Conservation (phyloP, 768 basidiomycete genomes). For the Sporobolomyces phaffii region DNA sequence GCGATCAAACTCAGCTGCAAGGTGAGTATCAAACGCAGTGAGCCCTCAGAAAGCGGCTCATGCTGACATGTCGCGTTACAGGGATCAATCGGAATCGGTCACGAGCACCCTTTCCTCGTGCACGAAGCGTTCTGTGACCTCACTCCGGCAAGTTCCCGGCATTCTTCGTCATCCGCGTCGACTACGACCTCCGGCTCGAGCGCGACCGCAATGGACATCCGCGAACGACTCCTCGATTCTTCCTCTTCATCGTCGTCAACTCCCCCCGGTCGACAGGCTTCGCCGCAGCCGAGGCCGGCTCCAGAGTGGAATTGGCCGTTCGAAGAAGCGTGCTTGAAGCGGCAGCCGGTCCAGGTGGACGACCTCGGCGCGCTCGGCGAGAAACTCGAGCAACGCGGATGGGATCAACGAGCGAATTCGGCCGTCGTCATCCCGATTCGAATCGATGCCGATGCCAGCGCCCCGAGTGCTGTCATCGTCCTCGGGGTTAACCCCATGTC, state of each 20-base stretch:
- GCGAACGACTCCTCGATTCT: constrained; percentile 17
- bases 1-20: constrained; percentile 15
- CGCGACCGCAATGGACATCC: constrained; percentile 24
- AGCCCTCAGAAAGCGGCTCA: no score
- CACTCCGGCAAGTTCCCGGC: background rate
- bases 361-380: constrained; percentile 15
- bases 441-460: constrained; percentile 18
- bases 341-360: constrained; percentile 27
- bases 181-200: constrained; percentile 14
- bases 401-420: constrained; percentile 8
- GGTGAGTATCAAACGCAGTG: background rate
- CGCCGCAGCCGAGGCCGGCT: background rate
- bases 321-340: constrained; percentile 30
- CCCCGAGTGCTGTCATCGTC: constrained; percentile 27
- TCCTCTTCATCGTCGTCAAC: background rate
- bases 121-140: constrained; percentile 24
- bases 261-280: background rate
- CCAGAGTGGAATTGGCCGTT: constrained; percentile 30
- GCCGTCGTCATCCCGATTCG: constrained; percentile 33
- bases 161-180: constrained; percentile 17
- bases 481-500: constrained; percentile 27
- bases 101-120: constrained; percentile 30
- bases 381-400: constrained; percentile 17
- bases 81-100: constrained; percentile 24
- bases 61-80: background rate